phyloP scores from a whole-genome alignment of 2,329 filamentous ascomycete species.

The Aspergillus glaucus region DNA sequence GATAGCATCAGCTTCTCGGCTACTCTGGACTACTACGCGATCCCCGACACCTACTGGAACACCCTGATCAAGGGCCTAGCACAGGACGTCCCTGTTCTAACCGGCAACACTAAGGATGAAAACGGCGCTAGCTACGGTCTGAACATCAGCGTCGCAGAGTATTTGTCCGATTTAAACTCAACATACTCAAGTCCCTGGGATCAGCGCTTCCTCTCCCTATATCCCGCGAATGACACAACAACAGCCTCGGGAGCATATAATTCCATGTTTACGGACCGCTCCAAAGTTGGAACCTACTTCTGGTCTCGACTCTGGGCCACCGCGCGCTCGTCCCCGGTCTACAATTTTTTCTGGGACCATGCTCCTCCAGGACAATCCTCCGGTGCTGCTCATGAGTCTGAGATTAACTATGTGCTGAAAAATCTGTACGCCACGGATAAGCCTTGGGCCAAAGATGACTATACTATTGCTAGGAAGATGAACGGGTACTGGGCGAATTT shows the following conservation, averaged over 20 bases:
- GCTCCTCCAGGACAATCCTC: constrained; percentile 18
- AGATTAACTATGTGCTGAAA: constrained; percentile 26
- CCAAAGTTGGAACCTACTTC: constrained; percentile 19
- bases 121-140: constrained; percentile 17
- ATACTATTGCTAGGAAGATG: constrained; percentile 15
- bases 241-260: constrained; percentile 16
- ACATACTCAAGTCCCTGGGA: not conserved
- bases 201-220: constrained; percentile 3
- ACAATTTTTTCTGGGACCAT: constrained; percentile 23
- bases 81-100: constrained; percentile 24
- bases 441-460: constrained; percentile 17
- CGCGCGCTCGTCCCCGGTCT: constrained; percentile 12
- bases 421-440: constrained; percentile 19
- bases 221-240: constrained; percentile 6
- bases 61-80: constrained; percentile 16
- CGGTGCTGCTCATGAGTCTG: constrained; percentile 22
- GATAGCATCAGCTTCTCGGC: not conserved
- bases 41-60: constrained; percentile 22
- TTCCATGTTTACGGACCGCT: constrained; percentile 16
- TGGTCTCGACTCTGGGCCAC: constrained; percentile 18
- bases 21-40: constrained; percentile 12
- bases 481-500: constrained; percentile 29
- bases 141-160: constrained; percentile 15
- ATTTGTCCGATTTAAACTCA: constrained; percentile 7
- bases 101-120: constrained; percentile 26